Conservation (phyloP, 2,329 filamentous ascomycete genomes). For the Tolypocladium cylindrosporum region DNA sequence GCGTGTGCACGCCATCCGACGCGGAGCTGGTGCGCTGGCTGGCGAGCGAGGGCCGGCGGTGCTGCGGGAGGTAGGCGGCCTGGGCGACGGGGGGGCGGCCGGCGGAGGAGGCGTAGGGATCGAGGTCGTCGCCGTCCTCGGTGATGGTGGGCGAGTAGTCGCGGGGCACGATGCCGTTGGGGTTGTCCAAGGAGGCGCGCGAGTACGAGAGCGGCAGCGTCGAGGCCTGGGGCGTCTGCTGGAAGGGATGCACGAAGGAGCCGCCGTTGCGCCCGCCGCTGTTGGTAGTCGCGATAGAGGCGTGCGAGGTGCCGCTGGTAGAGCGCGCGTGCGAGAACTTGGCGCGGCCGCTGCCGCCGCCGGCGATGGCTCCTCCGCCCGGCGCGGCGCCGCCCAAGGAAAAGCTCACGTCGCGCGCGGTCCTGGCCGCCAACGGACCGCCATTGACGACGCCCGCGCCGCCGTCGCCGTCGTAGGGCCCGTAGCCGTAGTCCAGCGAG, state of each 20-base stretch:
- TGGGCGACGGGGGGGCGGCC: background rate
- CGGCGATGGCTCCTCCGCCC: background rate
- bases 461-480: constrained; percentile 15
- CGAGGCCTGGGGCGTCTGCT: constrained; percentile 51
- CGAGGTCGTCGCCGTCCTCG: constrained; percentile 37
- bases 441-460: constrained; percentile 8
- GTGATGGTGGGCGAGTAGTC: constrained; percentile 48
- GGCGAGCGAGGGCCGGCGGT: constrained; percentile 19
- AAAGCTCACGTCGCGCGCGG: constrained; percentile 35
- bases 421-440: background rate
- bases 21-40: constrained; percentile 23
- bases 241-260: constrained; percentile 53
- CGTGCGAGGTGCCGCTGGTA: constrained; percentile 47
- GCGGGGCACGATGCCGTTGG: constrained; percentile 21
- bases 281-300: constrained; percentile 43
- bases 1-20: constrained; percentile 20
- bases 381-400: constrained; percentile 17
- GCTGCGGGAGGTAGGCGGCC: constrained; percentile 8
- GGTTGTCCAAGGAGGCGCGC: constrained; percentile 38
- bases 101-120: constrained; percentile 7
- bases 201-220: constrained; percentile 52
- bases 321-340: constrained; percentile 48
- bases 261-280: constrained; percentile 34
- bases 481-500: constrained; percentile 11
- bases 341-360: constrained; percentile 3